These are phyloP conservation scores for Penstemon eatonii DNA, from an alignment of 257 asterid genomes.

Conservation along the genomic window DNA sequence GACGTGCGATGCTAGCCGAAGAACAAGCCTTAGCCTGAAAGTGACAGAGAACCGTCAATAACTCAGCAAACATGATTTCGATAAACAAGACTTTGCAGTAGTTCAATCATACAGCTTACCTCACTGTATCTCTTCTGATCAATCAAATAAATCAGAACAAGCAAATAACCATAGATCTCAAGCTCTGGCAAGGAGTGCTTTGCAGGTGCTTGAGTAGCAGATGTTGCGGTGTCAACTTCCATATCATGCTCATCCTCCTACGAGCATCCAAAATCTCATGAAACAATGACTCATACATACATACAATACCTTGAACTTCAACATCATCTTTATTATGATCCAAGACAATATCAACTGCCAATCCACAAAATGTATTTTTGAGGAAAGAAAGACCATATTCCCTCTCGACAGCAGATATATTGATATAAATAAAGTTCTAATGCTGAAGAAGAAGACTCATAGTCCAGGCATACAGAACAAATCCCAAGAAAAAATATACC, in stretches of 20 bases:
- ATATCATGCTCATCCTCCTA: conserved; percentile 72
- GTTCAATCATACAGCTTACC: conserved; percentile 37
- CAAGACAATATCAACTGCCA: conserved; percentile 2
- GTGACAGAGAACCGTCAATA: conserved; percentile 28
- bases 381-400: conserved; percentile 6
- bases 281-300: not conserved
- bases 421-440: not conserved
- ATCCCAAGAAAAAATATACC: no score
- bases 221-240: conserved; percentile 78
- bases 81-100: conserved; percentile 11
- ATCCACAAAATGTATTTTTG: conserved; percentile 10
- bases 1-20: conserved; percentile 78
- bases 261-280: conserved; percentile 25
- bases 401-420: not conserved
- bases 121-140: conserved; percentile 75
- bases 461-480: no score
- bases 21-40: conserved; percentile 89
- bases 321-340: conserved; percentile 5
- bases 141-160: conserved; percentile 67
- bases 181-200: conserved; percentile 75
- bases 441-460: not conserved
- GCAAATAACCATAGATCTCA: conserved; percentile 81
- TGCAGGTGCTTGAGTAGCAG: conserved; percentile 53
- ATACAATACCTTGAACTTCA: conserved; percentile 9
- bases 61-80: conserved; percentile 13